Evolutionary conservation across 768 basidiomycete genomes (phyloP).

Genomic region (Tricholoma furcatifolium): DNA sequence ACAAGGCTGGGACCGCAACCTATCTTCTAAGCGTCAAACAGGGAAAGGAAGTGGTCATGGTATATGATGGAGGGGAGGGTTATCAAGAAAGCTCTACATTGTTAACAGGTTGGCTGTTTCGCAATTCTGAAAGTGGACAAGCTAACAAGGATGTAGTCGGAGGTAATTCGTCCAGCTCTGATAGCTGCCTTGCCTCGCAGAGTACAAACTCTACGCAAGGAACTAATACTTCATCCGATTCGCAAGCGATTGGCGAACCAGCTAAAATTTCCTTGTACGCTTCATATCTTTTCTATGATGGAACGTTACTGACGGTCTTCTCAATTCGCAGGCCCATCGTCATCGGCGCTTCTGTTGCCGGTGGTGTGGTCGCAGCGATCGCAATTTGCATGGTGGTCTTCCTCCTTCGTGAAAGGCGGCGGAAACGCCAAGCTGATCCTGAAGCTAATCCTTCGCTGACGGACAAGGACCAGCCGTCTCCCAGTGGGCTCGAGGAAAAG

Average conservation of each 20-base stretch:
- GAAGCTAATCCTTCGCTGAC: constrained; percentile 24
- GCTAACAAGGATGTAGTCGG: constrained; percentile 21
- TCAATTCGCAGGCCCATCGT: constrained; percentile 36
- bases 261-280: constrained; percentile 18
- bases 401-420: constrained; percentile 38
- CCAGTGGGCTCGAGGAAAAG: background rate
- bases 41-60: constrained; percentile 38
- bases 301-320: background rate
- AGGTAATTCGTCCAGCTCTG: constrained; percentile 29
- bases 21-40: constrained; percentile 41
- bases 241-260: background rate
- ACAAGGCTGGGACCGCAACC: constrained; percentile 33
- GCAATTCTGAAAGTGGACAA: background rate
- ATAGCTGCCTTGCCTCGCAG: constrained; percentile 20
- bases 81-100: constrained; percentile 41
- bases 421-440: constrained; percentile 20
- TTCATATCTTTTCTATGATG: background rate
- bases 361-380: constrained; percentile 37
- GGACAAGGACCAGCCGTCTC: constrained; percentile 15
- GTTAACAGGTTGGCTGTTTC: constrained; percentile 34
- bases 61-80: constrained; percentile 40
- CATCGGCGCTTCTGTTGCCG: constrained; percentile 44
- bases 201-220: no score
- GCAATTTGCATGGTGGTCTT: constrained; percentile 43
- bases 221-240: background rate